Percentiles rank a stretch among this genome's conserved stretches.
Evolutionary conservation across 768 basidiomycete species (phyloP).

Genomic region (Phlebiopsis gigantea): DNA sequence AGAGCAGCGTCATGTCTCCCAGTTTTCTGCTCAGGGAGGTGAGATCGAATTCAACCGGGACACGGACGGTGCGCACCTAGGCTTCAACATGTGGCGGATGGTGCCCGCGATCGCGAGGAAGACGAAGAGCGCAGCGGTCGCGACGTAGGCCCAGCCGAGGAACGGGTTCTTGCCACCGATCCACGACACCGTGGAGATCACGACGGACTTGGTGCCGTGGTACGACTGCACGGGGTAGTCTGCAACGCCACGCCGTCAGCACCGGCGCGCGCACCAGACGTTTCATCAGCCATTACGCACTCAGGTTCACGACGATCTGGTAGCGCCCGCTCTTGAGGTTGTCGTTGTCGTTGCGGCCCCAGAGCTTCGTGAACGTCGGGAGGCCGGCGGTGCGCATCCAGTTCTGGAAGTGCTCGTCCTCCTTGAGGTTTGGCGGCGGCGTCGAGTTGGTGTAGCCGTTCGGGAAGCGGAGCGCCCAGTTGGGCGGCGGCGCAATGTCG

Average conservation of each 20-base stretch:
- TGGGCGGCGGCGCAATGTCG: conserved; percentile 86
- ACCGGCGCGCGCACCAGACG: not conserved
- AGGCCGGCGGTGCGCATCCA: conserved; percentile 99
- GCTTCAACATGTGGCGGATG: conserved; percentile 88
- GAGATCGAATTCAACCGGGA: not conserved
- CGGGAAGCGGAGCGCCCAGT: conserved; percentile 76
- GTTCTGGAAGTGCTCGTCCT: conserved; percentile 94
- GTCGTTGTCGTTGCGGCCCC: conserved; percentile 82
- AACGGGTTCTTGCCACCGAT: conserved; percentile 98
- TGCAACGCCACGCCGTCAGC: conserved; percentile 27
- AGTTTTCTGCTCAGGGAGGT: conserved; percentile 48
- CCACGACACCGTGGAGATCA: conserved; percentile 97
- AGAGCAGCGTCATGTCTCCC: conserved; percentile 82
- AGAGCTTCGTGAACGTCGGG: conserved; percentile 95
- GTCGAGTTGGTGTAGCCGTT: conserved; percentile 60
- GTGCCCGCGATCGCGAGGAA: conserved; percentile 84
- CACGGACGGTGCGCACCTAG: conserved; percentile 49
- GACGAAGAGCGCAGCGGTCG: conserved; percentile 81
- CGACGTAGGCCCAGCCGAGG: conserved; percentile 97
- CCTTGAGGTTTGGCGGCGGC: conserved; percentile 66
- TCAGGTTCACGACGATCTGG: conserved; percentile 69
- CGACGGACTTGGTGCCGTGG: conserved; percentile 93
- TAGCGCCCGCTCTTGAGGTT: conserved; percentile 71
- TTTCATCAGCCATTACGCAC: conserved; percentile 60
- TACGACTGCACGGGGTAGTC: conserved; percentile 92